Evolutionary conservation across 192 early-diverging fungal species (phyloP).

Genomic region (Umbelopsis isabellina): DNA sequence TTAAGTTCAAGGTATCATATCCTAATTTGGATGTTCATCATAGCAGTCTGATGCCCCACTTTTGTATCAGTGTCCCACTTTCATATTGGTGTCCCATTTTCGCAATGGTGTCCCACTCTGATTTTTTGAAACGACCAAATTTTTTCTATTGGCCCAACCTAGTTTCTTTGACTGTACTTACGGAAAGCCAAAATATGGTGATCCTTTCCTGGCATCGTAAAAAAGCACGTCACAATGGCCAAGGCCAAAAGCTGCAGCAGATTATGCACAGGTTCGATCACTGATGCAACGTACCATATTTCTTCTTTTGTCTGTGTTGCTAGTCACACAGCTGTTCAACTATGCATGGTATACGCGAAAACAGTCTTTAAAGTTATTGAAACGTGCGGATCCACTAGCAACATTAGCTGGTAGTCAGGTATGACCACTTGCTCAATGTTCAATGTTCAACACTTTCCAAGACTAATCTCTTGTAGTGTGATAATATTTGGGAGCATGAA

Average conservation of each 20-base stretch:
- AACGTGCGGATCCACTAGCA: neutral
- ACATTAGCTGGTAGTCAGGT: conserved; percentile 1
- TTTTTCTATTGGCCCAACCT: no score
- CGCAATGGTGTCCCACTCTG: no score
- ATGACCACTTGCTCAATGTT: neutral
- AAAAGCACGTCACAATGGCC: conserved; percentile 13
- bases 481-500: conserved; percentile 53
- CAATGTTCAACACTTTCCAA: neutral
- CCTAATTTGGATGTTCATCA: no score
- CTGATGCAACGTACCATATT: conserved; percentile 19
- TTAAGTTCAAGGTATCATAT: no score
- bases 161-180: no score
- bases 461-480: conserved; percentile 37
- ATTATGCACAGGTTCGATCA: neutral
- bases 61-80: no score
- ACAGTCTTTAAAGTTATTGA: neutral
- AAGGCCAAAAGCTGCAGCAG: neutral
- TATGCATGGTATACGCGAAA: conserved; percentile 18
- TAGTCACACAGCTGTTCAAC: conserved; percentile 17
- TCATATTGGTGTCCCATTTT: no score
- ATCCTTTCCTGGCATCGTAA: neutral
- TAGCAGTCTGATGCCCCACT: no score
- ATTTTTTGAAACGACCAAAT: no score
- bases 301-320: conserved; percentile 4
- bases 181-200: no score